Base-by-base conservation (phyloP, 345 rosid species). In the Turritis glabra region DNA sequence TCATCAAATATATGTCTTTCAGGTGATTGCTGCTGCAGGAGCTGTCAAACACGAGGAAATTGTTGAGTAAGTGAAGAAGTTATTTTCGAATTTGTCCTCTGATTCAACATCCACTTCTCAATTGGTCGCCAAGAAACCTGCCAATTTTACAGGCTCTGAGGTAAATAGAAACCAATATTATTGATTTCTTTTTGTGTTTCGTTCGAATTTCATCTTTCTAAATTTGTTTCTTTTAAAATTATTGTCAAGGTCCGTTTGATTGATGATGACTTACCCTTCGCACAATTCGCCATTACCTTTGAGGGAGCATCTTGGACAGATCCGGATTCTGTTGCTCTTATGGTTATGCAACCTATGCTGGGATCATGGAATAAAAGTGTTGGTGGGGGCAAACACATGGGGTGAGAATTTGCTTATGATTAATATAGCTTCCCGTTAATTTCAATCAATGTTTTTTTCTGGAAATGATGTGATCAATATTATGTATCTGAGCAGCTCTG, bases 321-420 rank as follows among this genome's bases (percentile, higher is more conserved):
- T 77, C 97, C 98, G 71, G 98, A 94, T 84, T 90, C 98, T 52
- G 79, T 90, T 61, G 83, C 93, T 17, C 81, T 94, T 51, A 94
- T 94, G 98, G 97, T 94, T 65, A 88, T 94, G 91, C 98, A 94
- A 69, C 84, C 95, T 17, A 88, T 94, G 96, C 72, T 94, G 77
- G 98, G 98, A 71, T 91, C 98, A 26, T 91, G 95, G 95, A 91
- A 81, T 74, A 94, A 88, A 79, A 82, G 29, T 73, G 82, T 87
- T 27, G 90, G 88, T 46, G 96, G 96, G 58, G 98, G 98, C 80
- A 94, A 91, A 78, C 98, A 94, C 85, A 88, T 90, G 96, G 98
- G 98, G 98, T 94, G 71, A 85, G 88, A 43, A 43, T 74, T 70
- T 48, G 0, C 35, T 19, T 57, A 37, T 70, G 10, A 7, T 38